Base-by-base conservation (phyloP, 2,329 filamentous ascomycete species). In the Fusarium poae region DNA sequence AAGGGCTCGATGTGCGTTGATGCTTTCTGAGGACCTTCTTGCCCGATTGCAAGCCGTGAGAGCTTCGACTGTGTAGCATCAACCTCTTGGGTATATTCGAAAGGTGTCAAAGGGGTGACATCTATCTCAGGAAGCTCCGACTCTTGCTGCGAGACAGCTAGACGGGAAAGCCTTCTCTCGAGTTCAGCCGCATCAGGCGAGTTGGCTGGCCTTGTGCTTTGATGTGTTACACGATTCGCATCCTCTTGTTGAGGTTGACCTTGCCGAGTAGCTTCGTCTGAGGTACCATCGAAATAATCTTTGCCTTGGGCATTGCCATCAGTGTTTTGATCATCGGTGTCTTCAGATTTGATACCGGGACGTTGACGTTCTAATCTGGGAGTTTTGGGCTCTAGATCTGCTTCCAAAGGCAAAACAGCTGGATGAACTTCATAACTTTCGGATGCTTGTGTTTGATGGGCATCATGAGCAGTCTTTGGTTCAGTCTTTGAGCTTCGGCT, bases 341-440 rank as follows among this genome's bases (percentile, higher is more conserved):
- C 27, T 40, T 42, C 45, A 5, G 30, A 37, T 21, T 56, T 42
- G 44, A 68, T 23, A n/a, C 58, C 49, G 18, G 67, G 67, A 16
- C 60, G 62, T 5, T 58, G 68, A 13, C 53, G 54, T 30, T 71
- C 65, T 18, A 71, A n/a, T 13, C 50, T 50, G 30, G 68, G 57
- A 10, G 68, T 66, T 25, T 66, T 61, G 32, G 68, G 68, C 25
- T 45, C 34, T 21, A 57, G 34, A 20, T 60, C 51, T 40, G 56
- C 25, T 16, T 50, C 50, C 20, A 71, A 29, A 11, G 68, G 68
- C 18, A 64, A 53, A 34, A 71, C 32, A 20, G 68, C 68, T 15
- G 68, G 68, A 53, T 71, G 68, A n/a, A 49, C 57, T 30, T 52
- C 30, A 18, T 57, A 69, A 21, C 43, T 49, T 21, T 42, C 30